These are phyloP conservation scores for Septoria petroselini DNA, from an alignment of 2,329 filamentous ascomycete genomes.

Conservation along the genomic window DNA sequence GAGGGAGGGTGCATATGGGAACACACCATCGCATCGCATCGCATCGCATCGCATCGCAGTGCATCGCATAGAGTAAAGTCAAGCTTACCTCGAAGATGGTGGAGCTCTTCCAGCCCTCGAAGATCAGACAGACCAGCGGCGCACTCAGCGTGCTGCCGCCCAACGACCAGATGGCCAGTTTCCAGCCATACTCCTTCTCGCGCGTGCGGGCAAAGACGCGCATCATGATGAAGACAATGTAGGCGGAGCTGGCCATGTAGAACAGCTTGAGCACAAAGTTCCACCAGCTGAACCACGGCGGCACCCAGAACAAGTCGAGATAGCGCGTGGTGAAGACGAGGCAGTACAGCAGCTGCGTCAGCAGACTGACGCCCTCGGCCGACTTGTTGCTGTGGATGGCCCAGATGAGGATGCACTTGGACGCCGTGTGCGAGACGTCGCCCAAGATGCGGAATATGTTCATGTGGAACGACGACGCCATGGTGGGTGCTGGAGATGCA, in stretches of 20 bases:
- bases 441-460: slow-evolving; percentile 68
- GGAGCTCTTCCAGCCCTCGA: slow-evolving; percentile 45
- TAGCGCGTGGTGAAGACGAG: slow-evolving; percentile 84
- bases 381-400: slow-evolving; percentile 85
- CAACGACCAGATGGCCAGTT: slow-evolving; percentile 70
- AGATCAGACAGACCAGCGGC: slow-evolving; percentile 69
- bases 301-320: slow-evolving; percentile 61
- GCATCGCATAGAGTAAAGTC: no score
- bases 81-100: slow-evolving; percentile 30
- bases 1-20: no score
- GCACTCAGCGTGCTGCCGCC: slow-evolving; percentile 64
- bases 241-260: slow-evolving; percentile 79
- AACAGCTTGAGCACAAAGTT: slow-evolving; percentile 85
- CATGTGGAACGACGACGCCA: slow-evolving; percentile 25
- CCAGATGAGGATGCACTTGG: slow-evolving; percentile 87
- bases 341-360: slow-evolving; percentile 85
- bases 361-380: slow-evolving; percentile 85
- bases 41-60: no score
- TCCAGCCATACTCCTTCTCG: slow-evolving; percentile 91
- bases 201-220: slow-evolving; percentile 81
- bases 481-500: background rate
- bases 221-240: slow-evolving; percentile 85
- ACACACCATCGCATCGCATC: no score
- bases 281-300: slow-evolving; percentile 51
- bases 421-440: slow-evolving; percentile 79